phyloP scores from a whole-genome alignment of 2,329 filamentous ascomycete genomes.

The Orbilia javanica region DNA sequence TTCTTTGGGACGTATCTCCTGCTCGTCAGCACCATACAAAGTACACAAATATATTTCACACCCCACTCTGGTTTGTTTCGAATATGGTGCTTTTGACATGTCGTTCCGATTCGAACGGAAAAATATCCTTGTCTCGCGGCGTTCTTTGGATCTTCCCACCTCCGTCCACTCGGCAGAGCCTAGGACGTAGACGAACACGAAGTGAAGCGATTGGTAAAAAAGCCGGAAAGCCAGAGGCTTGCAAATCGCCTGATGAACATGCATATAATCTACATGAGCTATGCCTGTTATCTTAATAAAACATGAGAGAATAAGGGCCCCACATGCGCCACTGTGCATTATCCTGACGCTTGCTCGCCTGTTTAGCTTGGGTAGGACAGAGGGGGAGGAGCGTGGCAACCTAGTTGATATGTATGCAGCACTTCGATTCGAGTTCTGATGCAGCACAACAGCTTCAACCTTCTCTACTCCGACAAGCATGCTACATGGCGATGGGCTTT shows the following conservation, averaged over 20 bases:
- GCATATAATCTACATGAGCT: conserved; percentile 24
- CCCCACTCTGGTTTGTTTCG: conserved; percentile 49
- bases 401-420: conserved; percentile 54
- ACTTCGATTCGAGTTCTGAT: conserved; percentile 44
- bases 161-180: background rate
- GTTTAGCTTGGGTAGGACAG: conserved; percentile 45
- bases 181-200: conserved; percentile 30
- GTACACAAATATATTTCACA: conserved; percentile 4
- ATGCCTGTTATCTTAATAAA: conserved; percentile 49
- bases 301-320: conserved; percentile 33
- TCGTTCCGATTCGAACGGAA: conserved; percentile 57
- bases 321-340: conserved; percentile 53
- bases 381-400: conserved; percentile 37
- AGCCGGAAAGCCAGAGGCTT: background rate
- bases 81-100: conserved; percentile 56
- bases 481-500: conserved; percentile 39
- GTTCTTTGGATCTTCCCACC: conserved; percentile 32
- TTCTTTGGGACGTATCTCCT: conserved; percentile 47
- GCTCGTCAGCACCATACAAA: conserved; percentile 33
- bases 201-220: conserved; percentile 55
- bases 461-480: conserved; percentile 14
- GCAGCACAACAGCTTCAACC: conserved; percentile 16
- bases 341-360: conserved; percentile 48
- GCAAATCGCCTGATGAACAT: conserved; percentile 47
- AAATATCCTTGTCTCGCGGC: conserved; percentile 51